Conservation (phyloP, 169 alveolate genomes). For the Plasmodium fragile region DNA sequence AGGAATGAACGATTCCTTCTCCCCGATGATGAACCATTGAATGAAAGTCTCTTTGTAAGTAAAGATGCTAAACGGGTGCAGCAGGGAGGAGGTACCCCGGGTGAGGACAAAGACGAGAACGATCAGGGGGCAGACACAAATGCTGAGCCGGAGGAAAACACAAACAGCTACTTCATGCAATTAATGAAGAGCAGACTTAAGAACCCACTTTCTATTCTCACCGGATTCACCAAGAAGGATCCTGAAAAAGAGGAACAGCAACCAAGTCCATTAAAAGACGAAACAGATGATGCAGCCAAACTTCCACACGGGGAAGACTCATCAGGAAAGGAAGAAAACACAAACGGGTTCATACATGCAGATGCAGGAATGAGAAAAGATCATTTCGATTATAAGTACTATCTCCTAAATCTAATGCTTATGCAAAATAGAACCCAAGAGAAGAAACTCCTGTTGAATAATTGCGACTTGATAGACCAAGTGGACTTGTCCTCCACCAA, state of each 20-base stretch:
- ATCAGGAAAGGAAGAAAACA: not conserved
- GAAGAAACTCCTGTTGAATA: not conserved
- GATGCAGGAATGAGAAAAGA: not conserved
- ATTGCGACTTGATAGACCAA: not conserved
- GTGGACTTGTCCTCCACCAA: slow-evolving; percentile 24
- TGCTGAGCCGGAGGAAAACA: slow-evolving; percentile 4
- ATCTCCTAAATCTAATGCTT: slow-evolving; percentile 5
- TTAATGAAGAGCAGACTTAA: slow-evolving; percentile 39
- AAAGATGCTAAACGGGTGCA: not conserved
- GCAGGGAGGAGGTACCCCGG: not conserved
- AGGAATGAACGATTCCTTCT: not conserved
- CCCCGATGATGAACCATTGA: not conserved
- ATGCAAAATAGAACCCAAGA: not conserved
- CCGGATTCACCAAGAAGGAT: not conserved
- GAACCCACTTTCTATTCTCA: slow-evolving; percentile 9
- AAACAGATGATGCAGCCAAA: too few species aligned
- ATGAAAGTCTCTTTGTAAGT: not conserved
- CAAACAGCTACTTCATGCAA: slow-evolving; percentile 8
- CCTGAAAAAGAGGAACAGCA: not conserved
- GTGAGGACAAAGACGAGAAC: not conserved
- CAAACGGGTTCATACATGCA: not conserved
- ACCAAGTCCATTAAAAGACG: too few species aligned
- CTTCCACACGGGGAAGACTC: too few species aligned
- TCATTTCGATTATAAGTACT: slow-evolving; percentile 15
- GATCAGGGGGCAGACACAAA: not conserved